These are phyloP conservation scores for Rhytidiadelphus loreus DNA, from an alignment of 225 moss, liverwort and hornwort species.

Conservation along the genomic window DNA sequence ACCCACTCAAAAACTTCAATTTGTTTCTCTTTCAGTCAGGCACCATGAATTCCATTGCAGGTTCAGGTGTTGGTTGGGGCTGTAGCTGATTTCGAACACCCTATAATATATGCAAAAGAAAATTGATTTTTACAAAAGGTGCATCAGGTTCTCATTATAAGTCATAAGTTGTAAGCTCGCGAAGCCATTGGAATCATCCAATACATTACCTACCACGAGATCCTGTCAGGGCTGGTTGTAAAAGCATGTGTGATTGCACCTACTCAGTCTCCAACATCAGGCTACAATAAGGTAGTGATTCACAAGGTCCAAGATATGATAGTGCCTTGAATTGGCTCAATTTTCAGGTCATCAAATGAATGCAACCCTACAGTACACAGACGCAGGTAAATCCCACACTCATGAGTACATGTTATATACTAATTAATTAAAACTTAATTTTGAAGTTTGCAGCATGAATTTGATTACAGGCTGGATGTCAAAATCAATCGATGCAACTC, in stretches of 20 bases:
- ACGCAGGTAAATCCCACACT: background rate
- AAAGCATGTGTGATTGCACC: slow-evolving; percentile 7
- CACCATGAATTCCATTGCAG: background rate
- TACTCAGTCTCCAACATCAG: background rate
- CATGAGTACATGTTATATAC: background rate
- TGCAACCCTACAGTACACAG: background rate
- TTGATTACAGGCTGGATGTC: background rate
- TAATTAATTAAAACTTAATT: too few species aligned
- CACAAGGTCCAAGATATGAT: background rate
- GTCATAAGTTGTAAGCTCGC: background rate
- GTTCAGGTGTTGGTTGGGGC: background rate
- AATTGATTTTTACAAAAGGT: background rate
- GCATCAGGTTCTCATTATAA: background rate
- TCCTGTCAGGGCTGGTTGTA: background rate
- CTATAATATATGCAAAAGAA: background rate
- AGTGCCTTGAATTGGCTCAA: background rate
- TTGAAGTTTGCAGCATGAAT: background rate
- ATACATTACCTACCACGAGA: background rate
- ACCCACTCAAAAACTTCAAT: too few species aligned
- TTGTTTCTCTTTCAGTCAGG: too few species aligned
- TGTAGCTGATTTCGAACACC: background rate
- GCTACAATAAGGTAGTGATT: background rate
- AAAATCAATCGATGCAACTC: background rate
- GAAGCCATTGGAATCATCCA: background rate
- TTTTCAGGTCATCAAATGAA: background rate